Percentiles rank a stretch among this genome's conserved stretches.
phyloP scores from a whole-genome alignment of 495 filamentous ascomycete species.

The Penicillium flavigenum region DNA sequence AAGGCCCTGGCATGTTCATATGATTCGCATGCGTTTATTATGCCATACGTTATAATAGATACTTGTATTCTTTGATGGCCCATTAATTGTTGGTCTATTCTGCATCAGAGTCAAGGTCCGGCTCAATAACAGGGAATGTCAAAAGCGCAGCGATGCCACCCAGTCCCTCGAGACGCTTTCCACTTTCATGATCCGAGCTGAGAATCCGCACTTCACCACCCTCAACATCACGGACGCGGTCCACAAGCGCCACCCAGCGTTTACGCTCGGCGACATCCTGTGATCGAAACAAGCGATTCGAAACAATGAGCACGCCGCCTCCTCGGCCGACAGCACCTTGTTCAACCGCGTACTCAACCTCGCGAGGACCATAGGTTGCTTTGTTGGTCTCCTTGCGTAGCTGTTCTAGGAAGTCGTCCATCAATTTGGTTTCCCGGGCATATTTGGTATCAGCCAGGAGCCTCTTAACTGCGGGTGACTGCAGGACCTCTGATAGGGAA shows the following conservation, averaged over 20 bases:
- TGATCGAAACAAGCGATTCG: slow-evolving; percentile 79
- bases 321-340: slow-evolving; percentile 88
- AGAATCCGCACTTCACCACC: slow-evolving; percentile 86
- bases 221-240: slow-evolving; percentile 77
- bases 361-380: slow-evolving; percentile 86
- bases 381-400: slow-evolving; percentile 82
- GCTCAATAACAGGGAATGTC: slow-evolving; percentile 79
- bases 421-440: slow-evolving; percentile 75
- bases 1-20: too few species aligned
- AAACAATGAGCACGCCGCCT: slow-evolving; percentile 80
- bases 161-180: slow-evolving; percentile 76
- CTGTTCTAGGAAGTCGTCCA: slow-evolving; percentile 81
- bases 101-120: slow-evolving; percentile 45
- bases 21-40: not conserved
- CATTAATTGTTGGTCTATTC: slow-evolving; percentile 10
- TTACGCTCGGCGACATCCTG: slow-evolving; percentile 77
- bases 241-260: slow-evolving; percentile 81
- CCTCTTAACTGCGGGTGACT: slow-evolving; percentile 70
- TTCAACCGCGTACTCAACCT: slow-evolving; percentile 81
- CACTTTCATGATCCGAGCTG: slow-evolving; percentile 94
- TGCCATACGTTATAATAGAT: not conserved
- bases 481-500: slow-evolving; percentile 79
- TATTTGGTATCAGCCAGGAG: slow-evolving; percentile 83
- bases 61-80: not conserved
- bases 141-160: slow-evolving; percentile 88